phyloP scores from a whole-genome alignment of 176 grass and related monocot species.

The Lolium multiflorum region DNA sequence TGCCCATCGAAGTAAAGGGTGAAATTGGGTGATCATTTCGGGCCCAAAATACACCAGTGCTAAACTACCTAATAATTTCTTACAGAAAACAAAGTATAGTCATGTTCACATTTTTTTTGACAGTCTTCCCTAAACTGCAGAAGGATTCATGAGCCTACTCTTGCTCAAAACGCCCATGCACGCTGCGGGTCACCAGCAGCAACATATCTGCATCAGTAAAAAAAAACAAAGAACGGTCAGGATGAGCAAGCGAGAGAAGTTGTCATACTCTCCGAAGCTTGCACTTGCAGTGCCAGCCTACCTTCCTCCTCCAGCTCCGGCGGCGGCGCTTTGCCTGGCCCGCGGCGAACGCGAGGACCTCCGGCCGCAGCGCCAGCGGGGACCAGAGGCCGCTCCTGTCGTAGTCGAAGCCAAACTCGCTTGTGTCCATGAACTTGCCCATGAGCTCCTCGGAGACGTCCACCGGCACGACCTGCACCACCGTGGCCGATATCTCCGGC shows the following conservation, averaged over 20 bases:
- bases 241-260: neutral
- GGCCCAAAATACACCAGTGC: neutral
- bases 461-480: slow-evolving; percentile 72
- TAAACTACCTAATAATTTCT: slow-evolving; percentile 7
- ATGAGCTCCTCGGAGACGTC: slow-evolving; percentile 71
- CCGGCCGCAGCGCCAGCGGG: slow-evolving; percentile 60
- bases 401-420: slow-evolving; percentile 88
- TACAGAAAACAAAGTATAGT: neutral
- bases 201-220: slow-evolving; percentile 45
- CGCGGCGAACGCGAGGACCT: slow-evolving; percentile 28
- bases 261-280: neutral
- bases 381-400: slow-evolving; percentile 85
- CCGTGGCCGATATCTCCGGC: neutral
- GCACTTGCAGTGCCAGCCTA: neutral
- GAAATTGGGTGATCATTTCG: neutral
- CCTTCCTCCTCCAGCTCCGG: slow-evolving; percentile 53
- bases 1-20: neutral
- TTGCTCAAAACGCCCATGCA: neutral
- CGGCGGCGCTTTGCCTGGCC: neutral
- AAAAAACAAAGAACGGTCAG: slow-evolving; percentile 19
- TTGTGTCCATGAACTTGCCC: slow-evolving; percentile 73
- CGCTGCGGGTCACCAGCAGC: slow-evolving; percentile 47
- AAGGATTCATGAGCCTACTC: neutral
- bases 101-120: neutral
- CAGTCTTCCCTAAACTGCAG: neutral